Base-by-base conservation (phyloP, 768 basidiomycete species). In the Termitomyces sp. region DNA sequence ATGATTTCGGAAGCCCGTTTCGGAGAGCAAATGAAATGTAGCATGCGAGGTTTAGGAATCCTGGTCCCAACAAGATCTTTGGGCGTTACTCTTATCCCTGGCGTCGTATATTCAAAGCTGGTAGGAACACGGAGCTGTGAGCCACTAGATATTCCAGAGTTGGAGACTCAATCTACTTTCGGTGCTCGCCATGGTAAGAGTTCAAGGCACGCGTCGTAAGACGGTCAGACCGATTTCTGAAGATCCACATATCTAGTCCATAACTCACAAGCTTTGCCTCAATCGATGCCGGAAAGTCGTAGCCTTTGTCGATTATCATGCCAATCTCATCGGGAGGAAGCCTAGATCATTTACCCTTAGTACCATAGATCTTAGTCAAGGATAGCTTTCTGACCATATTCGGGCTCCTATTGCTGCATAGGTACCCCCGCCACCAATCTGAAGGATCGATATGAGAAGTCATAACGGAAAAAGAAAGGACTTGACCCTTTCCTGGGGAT, bases 401-500 rank as follows among this genome's bases (percentile, higher is more conserved):
- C 94, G 81, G 25, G 91, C 86, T 2, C 91, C 94, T 43, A 96
- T 78, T 41, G 79, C 74, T 52, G 90, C 89, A 69, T 90, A 91
- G 0, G 88, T 91, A 3, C 94, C 94, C 1, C 91, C 95, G 0
- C 94, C 94, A 25, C 94, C 94, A 61, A 95, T 93, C 85, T 94
- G 54, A 54, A 56, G 25, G 37, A 21, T 25, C 47, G 47, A 54
- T 37, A 41, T 61, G 12, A 59, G 50, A 25, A 46, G 34, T 42
- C 25, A 10, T 32, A 29, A 41, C 44, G 6, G 16, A 37, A 35
- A 40, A 34, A 16, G 31, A 23, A 48, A n/a, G 41, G 60, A 58
- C 57, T 25, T 10, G 37, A 54, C 48, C 52, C 77, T 73, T 75
- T 68, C 84, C 79, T 88, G 82, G 25, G 82, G 71, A 42, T 75